phyloP scores from a whole-genome alignment of 2,329 filamentous ascomycete genomes.

The Alternaria longipes region DNA sequence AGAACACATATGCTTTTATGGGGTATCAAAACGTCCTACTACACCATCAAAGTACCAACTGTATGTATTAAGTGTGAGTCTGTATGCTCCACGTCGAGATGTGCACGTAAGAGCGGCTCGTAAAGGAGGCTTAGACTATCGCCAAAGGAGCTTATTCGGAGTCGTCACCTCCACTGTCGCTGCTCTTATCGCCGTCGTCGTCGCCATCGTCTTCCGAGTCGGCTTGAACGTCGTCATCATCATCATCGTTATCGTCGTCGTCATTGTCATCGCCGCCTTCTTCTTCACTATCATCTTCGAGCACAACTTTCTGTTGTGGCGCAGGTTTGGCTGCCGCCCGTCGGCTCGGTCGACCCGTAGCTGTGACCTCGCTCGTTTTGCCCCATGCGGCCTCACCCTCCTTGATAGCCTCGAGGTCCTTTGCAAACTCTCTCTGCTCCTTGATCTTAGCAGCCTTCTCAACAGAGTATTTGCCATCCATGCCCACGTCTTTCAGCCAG shows the following conservation, averaged over 20 bases:
- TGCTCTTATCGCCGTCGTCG: slow-evolving; percentile 23
- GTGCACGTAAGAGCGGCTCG: not conserved
- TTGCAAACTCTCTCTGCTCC: slow-evolving; percentile 82
- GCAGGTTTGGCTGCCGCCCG: slow-evolving; percentile 31
- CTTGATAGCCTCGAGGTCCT: slow-evolving; percentile 84
- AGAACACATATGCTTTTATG: not conserved
- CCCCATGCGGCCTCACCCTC: slow-evolving; percentile 86
- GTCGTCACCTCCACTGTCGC: slow-evolving; percentile 28
- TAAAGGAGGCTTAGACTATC: not conserved
- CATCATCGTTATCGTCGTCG: slow-evolving; percentile 24
- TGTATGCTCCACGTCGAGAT: not conserved
- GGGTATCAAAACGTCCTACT: not conserved
- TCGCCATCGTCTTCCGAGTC: slow-evolving; percentile 23
- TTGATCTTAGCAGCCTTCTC: slow-evolving; percentile 87
- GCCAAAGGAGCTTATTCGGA: slow-evolving; percentile 30
- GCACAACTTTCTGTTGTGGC: slow-evolving; percentile 32
- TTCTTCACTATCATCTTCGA: slow-evolving; percentile 39
- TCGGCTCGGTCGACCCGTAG: slow-evolving; percentile 40
- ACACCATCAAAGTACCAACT: not conserved
- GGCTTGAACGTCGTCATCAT: slow-evolving; percentile 29
- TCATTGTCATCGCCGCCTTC: slow-evolving; percentile 27
- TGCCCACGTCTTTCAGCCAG: slow-evolving; percentile 83
- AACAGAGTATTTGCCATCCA: slow-evolving; percentile 87
- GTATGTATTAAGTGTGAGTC: not conserved
- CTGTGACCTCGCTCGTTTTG: slow-evolving; percentile 39